Evolutionary conservation across 1,284 basidiomycete genomes (phyloP), one percentile per base, ranked within the genome.

Genomic region (Xerocomus minutiporus): DNA sequence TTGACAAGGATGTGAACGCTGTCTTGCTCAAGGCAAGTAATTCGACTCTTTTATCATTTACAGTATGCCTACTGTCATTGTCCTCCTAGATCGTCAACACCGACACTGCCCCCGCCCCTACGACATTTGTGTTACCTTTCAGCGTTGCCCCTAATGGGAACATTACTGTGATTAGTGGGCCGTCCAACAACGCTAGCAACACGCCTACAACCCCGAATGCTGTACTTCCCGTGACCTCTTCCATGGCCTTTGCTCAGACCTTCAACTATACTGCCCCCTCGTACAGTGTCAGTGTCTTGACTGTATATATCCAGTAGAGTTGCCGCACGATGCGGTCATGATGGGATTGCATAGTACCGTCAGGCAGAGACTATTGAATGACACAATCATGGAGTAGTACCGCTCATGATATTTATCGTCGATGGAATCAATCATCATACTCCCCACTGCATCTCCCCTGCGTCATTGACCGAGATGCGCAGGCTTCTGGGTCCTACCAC

Each of bases 241-340:
- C 15, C 28, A 46, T 40, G 50, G 17, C 23, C 8, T 51, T 51
- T 32, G 8, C 36, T 7, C 36, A 51, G 12, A 46, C 35, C 13
- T 51, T 51, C 36, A 46, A 51, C 29, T 51, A 51, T 15, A 51
- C 35, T 8, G 35, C 50, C 8, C 43, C 43, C 7, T 20, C 43
- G 29, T 46, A 40, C 38, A 51, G 50, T 8, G 23, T 46, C 32
- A 51, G 43, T 9, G 50, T 23, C 5, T n/a, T 51, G 50, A 34
- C 50, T 3, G 31, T 15, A 29, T 45, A 34, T 20, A 12, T 12
- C 12, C n/a, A 12, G 43, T 32, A 44, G 29, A 32, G 28, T 28
- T 28, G 20, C 20, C 20, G 20, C 20, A 20, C 20, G 20, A 20
- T 20, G 20, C 20, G 20, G 20, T 20, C 20, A 20, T 20, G 20